Percentiles rank a stretch among this genome's conserved stretches.
phyloP scores from a whole-genome alignment of 1,139 yeast species.

The Hyphopichia burtonii region DNA sequence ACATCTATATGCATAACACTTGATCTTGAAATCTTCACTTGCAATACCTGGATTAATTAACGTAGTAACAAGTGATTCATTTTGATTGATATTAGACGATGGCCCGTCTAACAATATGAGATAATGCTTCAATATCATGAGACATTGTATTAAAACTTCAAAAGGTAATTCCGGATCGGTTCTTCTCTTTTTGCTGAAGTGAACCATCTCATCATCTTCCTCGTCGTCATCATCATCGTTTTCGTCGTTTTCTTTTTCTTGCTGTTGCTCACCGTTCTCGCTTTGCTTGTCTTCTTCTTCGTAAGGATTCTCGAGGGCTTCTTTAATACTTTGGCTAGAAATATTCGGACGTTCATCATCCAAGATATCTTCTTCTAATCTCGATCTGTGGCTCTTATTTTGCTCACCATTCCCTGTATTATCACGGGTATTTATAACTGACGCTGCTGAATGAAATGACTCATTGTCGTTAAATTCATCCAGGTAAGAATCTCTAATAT shows the following conservation, averaged over 20 bases:
- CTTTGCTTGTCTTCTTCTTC: background rate
- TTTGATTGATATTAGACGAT: slow-evolving; percentile 61
- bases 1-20: slow-evolving; percentile 71
- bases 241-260: slow-evolving; percentile 11
- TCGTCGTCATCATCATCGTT: slow-evolving; percentile 10
- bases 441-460: slow-evolving; percentile 58
- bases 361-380: background rate
- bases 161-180: slow-evolving; percentile 43
- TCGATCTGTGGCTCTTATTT: slow-evolving; percentile 5
- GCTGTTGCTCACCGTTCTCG: slow-evolving; percentile 9
- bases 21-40: slow-evolving; percentile 52
- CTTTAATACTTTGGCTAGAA: background rate
- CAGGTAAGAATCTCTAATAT: slow-evolving; percentile 70
- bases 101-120: slow-evolving; percentile 68
- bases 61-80: slow-evolving; percentile 72
- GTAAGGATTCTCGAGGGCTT: background rate
- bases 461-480: slow-evolving; percentile 31
- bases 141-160: slow-evolving; percentile 61
- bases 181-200: slow-evolving; percentile 28
- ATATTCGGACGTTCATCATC: background rate
- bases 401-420: slow-evolving; percentile 24
- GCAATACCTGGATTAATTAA: slow-evolving; percentile 83
- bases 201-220: slow-evolving; percentile 12
- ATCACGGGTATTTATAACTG: slow-evolving; percentile 28
- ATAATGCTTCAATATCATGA: slow-evolving; percentile 68